phyloP scores from a whole-genome alignment of 495 filamentous ascomycete species.

The Neurospora sp. region DNA sequence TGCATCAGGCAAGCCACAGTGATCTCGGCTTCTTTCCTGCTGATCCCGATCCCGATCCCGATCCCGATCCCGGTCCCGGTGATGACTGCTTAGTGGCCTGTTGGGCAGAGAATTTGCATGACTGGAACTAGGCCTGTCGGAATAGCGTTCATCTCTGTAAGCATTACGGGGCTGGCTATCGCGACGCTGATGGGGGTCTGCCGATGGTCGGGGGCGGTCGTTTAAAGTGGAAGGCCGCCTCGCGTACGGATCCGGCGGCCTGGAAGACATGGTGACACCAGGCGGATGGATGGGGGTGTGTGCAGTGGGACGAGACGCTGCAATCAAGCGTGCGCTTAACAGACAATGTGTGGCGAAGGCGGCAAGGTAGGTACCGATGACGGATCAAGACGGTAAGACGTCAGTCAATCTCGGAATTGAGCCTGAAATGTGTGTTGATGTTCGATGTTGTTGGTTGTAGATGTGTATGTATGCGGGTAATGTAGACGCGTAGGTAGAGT shows the following conservation, averaged over 20 bases:
- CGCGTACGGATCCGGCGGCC: slow-evolving; percentile 8
- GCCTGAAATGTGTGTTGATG: not conserved
- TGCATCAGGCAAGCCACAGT: not conserved
- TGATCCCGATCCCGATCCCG: slow-evolving; percentile 1
- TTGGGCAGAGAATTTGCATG: not conserved
- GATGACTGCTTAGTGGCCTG: not conserved
- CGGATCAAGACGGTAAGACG: not conserved
- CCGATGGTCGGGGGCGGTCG: slow-evolving; percentile 6
- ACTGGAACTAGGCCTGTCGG: not conserved
- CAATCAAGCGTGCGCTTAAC: not conserved
- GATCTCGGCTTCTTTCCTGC: not conserved
- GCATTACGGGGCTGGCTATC: slow-evolving; percentile 1
- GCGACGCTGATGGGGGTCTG: slow-evolving; percentile 6
- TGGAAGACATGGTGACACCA: slow-evolving; percentile 13
- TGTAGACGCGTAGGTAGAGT: not conserved
- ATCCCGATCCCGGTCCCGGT: not conserved
- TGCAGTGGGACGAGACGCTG: not conserved
- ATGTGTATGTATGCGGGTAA: not conserved
- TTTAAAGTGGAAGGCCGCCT: slow-evolving; percentile 11
- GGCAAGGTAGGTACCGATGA: not conserved
- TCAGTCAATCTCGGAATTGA: not conserved
- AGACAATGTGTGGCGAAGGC: not conserved
- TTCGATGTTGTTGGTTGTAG: not conserved
- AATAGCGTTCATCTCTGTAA: slow-evolving; percentile 4
- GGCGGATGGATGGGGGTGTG: not conserved